Evolutionary conservation across 1,284 basidiomycete genomes (phyloP).

Genomic region (Thelephora terrestris): DNA sequence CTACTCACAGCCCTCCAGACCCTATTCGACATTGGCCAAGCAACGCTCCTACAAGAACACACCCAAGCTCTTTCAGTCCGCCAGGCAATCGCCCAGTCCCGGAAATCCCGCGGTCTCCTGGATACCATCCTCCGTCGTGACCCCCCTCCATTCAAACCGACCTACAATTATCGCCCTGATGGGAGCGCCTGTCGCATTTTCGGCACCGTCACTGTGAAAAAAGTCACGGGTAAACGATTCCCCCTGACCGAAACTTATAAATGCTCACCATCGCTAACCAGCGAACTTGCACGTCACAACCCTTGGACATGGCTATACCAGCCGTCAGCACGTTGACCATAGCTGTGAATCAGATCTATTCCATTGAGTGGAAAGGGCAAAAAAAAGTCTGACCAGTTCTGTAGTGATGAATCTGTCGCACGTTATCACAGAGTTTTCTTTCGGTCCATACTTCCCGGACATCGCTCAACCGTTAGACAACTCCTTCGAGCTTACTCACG

Average conservation of each 20-base stretch:
- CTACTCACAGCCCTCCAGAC: constrained; percentile 37
- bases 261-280: constrained; percentile 14
- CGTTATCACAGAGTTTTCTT: constrained; percentile 93
- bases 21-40: constrained; percentile 76
- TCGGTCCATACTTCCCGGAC: constrained; percentile 93
- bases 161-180: constrained; percentile 57
- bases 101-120: constrained; percentile 61
- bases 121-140: constrained; percentile 38
- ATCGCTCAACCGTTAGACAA: constrained; percentile 93
- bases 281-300: constrained; percentile 88
- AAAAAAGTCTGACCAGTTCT: neutral
- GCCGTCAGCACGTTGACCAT: constrained; percentile 82
- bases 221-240: constrained; percentile 62
- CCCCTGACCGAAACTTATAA: neutral
- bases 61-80: constrained; percentile 52
- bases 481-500: constrained; percentile 72
- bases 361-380: no score
- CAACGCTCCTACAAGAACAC: constrained; percentile 64
- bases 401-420: constrained; percentile 95
- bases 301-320: constrained; percentile 88
- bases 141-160: constrained; percentile 48
- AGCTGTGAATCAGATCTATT: constrained; percentile 14
- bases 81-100: constrained; percentile 62
- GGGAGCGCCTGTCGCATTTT: constrained; percentile 78
- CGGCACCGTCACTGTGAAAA: constrained; percentile 79